Evolutionary conservation across 257 asterid species (phyloP), one percentile per base, ranked within the genome.

Genomic region (Salvia rosmarinus): DNA sequence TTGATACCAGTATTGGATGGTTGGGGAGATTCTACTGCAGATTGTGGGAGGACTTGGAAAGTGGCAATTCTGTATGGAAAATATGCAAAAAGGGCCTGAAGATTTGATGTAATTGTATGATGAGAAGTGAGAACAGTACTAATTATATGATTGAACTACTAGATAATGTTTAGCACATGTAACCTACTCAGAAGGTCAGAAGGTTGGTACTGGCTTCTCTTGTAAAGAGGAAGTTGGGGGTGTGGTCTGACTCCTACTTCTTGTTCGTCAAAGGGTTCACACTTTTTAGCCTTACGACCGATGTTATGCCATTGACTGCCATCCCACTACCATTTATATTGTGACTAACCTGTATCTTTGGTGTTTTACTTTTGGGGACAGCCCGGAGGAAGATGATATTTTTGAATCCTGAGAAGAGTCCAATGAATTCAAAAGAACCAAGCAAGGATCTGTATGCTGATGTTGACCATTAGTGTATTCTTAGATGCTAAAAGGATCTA

Each of bases 401-500:
- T 44, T 47, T 47, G 3, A 47, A 47, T 47, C 21, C 19, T 55
- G 28, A 21, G 30, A 17, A 35, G 56, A 47, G 51, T 46, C 9
- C 32, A 20, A 59, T 21, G 14, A 23, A 60, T 47, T 14, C 47
- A 58, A 14, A 68, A 57, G 40, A 35, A 35, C 8, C 40, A 35
- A 35, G 1, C 7, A 35, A 35, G 40, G 40, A 35, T 35, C 40
- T 35, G 40, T 35, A 35, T 35, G 40, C 40, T 35, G 40, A 35
- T 35, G 9, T 35, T 9, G 40, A 35, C 40, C 40, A 1, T 35
- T 44, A 42, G 55, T 42, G 12, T 57, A 25, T 69, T 56, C 43
- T 55, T 25, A 43, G 64, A 56, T 42, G 75, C 35, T 57, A 35
- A 42, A 34, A 39, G 35, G 34, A 50, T 49, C 12, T 50, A 37